Evolutionary conservation across 805 yeast genomes (phyloP), one percentile per base, ranked within the genome.

Genomic region (Cyberlindnera maritima): DNA sequence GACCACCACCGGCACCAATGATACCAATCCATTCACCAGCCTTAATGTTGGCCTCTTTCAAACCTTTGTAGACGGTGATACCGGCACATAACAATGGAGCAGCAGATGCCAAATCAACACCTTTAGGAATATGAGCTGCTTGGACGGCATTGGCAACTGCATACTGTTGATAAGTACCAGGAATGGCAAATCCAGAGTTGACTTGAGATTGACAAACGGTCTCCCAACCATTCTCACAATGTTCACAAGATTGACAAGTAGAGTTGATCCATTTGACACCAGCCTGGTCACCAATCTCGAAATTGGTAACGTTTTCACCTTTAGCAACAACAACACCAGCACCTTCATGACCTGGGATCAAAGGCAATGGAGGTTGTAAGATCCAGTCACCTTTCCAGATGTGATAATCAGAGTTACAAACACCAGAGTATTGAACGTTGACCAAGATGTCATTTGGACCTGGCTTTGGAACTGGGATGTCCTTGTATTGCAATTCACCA

Each of bases 81-180:
- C 95, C 95, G 20, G 94, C 95, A 72, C 95, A 87, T 58, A 87
- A 76, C 60, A 87, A 76, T 54, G 95, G 95, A 5, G 94, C 81
- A 50, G 78, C 78, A 49, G 68, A 72, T 39, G 89, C 87, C 57
- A 86, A 74, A 62, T 87, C 88, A 36, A 83, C 70, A 45, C 80
- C 83, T 56, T 74, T 62, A 36, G 92, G 88, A 58, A 87, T 77
- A 52, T 75, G 71, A 18, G 92, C 92, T 28, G 91, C 92, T 61
- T 86, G 92, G 45, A 82, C 74, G 34, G 90, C 90, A 65, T 86
- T 88, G 20, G 90, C 94, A 37, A 88, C 77, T 42, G 87, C 88
- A 65, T 86, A 87, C 68, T 87, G 86, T 67, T 87, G 94, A 80
- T 85, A 86, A 17, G 92, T 79, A 49, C 96, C 96, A 63, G 86